Base-by-base conservation (phyloP, 2,329 filamentous ascomycete genomes). In the Tolypocladium endophyticum region DNA sequence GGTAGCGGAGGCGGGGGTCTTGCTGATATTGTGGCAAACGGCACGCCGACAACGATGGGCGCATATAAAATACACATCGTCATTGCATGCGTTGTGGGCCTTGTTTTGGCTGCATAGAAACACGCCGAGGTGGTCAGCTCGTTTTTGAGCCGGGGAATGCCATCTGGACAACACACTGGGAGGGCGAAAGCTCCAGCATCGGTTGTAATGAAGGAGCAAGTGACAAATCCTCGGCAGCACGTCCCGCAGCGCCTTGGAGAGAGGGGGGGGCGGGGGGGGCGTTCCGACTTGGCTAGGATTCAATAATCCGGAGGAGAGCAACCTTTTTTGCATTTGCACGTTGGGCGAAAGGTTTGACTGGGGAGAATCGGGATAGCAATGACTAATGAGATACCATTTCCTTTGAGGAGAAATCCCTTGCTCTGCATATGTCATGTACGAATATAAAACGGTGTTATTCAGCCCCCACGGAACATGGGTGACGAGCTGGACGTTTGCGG, bases 1-100 rank as follows among this genome's bases (percentile, higher is more conserved):
- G 61, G 61, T 2, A 64, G 64, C 45, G 65, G 65, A 53, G 65
- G 65, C 6, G 65, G 65, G 8, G 65, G 64, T 54, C 65, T 64
- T 6, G 66, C 66, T 53, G 65, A 67, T 58, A 57, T 60, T 53
- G 55, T 56, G 25, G 33, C 41, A 5, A 25, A 30, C 20, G 35
- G 16, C 38, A 8, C 54, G 38, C 14, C 28, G 18, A 16, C 8
- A 25, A n/a, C n/a, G 20, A 39, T n/a, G 50, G 28, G 20, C 28
- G 4, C 3, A n/a, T 18, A 18, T n/a, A 11, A 4, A 7, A 6
- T n/a, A 3, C 50, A n/a, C 16, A 12, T 20, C 9, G 28, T n/a
- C 28, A 28, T 33, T 33, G 28, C 50, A n/a, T 53, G 28, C 18
- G 18, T 35, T 12, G 25, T 30, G 25, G 25, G 50, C 23, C 50